Evolutionary conservation across 108 stramenopile genomes (phyloP), one percentile per base, ranked within the genome.

Genomic region (Cyclotella cryptica): DNA sequence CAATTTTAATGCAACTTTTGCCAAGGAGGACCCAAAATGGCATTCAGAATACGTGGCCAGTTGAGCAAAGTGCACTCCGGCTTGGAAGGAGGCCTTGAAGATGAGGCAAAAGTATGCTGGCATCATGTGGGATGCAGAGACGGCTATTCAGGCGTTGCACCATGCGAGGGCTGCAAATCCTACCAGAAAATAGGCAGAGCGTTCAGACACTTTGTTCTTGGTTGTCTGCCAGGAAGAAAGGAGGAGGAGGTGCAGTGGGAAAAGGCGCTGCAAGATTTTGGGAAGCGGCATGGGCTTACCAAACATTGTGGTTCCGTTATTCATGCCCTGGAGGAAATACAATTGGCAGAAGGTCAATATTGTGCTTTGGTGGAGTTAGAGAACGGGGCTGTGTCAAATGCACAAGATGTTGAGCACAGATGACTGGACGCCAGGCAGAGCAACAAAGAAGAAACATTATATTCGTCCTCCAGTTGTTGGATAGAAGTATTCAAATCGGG

Each of bases 391-490:
- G 88, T 89, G 3, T 24, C 46, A 22, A 61, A 73, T 17, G 78
- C 79, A 0, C 79, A 84, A 72, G 71, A 76, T 39, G 72, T 86
- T 22, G 92, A 93, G 72, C 54, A 17, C 6, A 65, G 72, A 24
- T 89, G 84, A 46, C 68, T 93, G 19, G 85, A 88, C 51, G 62
- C 69, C 26, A 55, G 87, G 49, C 92, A 91, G 59, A 55, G 67
- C 11, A 55, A 81, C 61, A 89, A 90, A 63, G 80, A 84, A 55
- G 83, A 85, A 60, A 85, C n/a, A 21, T 92, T 13, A 47, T 75
- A 15, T 79, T 77, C 47, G 73, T 92, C 61, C 47, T 88, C 17
- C 71, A 72, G 19, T 66, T 70, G 17, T 66, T 83, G 42, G 69
- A 82, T 49, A 78, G 82, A 35, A 52, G 69, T 39, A 66, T 84